These are phyloP conservation scores for Peronosclerospora sorghi DNA, from an alignment of 352 stramenopile genomes.

Conservation along the genomic window DNA sequence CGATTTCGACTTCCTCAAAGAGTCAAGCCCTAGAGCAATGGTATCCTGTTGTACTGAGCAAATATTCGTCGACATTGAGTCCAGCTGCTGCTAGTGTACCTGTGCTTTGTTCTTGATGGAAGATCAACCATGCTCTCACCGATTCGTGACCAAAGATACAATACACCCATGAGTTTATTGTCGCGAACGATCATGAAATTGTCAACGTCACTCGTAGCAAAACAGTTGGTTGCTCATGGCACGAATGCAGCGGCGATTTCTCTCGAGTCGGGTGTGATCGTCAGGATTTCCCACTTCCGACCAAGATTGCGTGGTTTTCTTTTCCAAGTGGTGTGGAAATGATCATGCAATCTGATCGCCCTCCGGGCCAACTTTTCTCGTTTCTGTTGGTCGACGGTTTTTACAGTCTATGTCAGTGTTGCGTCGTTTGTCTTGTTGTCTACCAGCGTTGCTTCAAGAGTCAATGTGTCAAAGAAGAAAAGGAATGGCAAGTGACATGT, in stretches of 20 bases:
- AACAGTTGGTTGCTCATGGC: slow-evolving; percentile 6
- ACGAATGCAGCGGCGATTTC: slow-evolving; percentile 11
- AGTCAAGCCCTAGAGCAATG: slow-evolving; percentile 81
- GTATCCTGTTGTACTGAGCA: slow-evolving; percentile 56
- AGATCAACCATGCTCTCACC: slow-evolving; percentile 3
- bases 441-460: slow-evolving; percentile 32
- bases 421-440: slow-evolving; percentile 58
- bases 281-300: slow-evolving; percentile 54
- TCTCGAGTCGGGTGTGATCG: slow-evolving; percentile 55
- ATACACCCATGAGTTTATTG: slow-evolving; percentile 6
- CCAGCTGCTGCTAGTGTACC: slow-evolving; percentile 52
- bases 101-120: slow-evolving; percentile 52
- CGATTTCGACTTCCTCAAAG: slow-evolving; percentile 40
- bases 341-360: slow-evolving; percentile 30
- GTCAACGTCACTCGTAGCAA: slow-evolving; percentile 26
- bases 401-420: slow-evolving; percentile 61
- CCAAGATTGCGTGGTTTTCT: slow-evolving; percentile 84
- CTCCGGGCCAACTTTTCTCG: slow-evolving; percentile 55
- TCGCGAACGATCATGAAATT: slow-evolving; percentile 19
- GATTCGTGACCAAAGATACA: slow-evolving; percentile 12
- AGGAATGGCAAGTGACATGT: slow-evolving; percentile 54
- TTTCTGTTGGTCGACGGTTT: slow-evolving; percentile 68
- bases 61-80: slow-evolving; percentile 32
- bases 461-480: slow-evolving; percentile 3
- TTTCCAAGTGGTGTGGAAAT: slow-evolving; percentile 63